Base-by-base conservation (phyloP, 1,284 basidiomycete genomes). In the Polyporus tsugae region DNA sequence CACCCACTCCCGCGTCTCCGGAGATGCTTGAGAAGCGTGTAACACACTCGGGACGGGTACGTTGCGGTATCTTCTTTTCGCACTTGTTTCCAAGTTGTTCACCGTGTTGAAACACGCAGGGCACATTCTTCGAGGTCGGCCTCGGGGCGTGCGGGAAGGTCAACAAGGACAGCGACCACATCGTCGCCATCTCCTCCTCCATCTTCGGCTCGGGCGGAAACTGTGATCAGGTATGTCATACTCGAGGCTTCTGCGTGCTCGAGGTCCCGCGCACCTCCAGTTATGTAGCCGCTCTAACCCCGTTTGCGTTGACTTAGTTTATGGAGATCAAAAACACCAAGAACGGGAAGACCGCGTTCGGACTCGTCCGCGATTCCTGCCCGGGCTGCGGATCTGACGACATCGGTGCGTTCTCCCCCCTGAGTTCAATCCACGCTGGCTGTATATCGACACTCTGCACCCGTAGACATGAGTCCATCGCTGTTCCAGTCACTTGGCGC, bases 1-100 rank as follows among this genome's bases (percentile, higher is more conserved):
- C 78, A 33, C 73, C 85, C 70, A 84, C 86, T 15, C 89, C 89
- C 11, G 72, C 87, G n/a, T 78, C 83, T 49, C 60, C 70, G 58
- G 77, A 70, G 33, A 63, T 72, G 42, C 65, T 88, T 33, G 82
- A 84, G 67, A 87, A 84, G 75, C 83, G 89, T 42, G 65, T 80
- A 41, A 80, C 81, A 0, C 84, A 82, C 72, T 71, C 66, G 9
- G 88, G 88, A 52, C 76, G 78, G 72, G 88, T 88, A 72, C 46
- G 58, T 62, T 64, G 3, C 6, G 1, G 53, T 52, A 33, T 36
- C 53, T 44, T 29, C 29, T 60, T 33, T 29, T 35, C 60, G 39
- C 6, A 62, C 39, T 58, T 5, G 36, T 10, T 19, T 6, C 4
- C n/a, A 6, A 15, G 36, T 62, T 52, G 39, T 62, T 46, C 46